These are phyloP conservation scores for Lactarius tabidus DNA, from an alignment of 768 basidiomycete genomes.

Conservation along the genomic window DNA sequence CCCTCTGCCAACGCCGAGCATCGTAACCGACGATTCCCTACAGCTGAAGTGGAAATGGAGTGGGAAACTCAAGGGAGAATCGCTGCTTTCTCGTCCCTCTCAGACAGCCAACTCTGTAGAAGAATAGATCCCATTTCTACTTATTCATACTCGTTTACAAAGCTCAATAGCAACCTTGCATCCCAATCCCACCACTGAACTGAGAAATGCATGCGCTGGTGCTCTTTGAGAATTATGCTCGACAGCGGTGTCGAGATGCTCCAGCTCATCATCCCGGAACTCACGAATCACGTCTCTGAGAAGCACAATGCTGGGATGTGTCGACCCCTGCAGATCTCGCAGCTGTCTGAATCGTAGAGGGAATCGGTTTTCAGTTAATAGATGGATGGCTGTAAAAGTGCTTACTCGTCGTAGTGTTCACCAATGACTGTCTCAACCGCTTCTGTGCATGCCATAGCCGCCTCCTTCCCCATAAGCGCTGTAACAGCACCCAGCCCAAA, in stretches of 20 bases:
- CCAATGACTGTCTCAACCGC: slow-evolving; percentile 98
- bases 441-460: slow-evolving; percentile 98
- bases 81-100: slow-evolving; percentile 31
- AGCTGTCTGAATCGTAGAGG: slow-evolving; percentile 59
- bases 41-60: slow-evolving; percentile 55
- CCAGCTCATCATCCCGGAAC: slow-evolving; percentile 92
- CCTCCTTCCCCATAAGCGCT: slow-evolving; percentile 84
- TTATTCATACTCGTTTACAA: slow-evolving; percentile 66
- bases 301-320: slow-evolving; percentile 76
- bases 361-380: slow-evolving; percentile 2
- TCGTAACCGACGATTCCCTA: neutral
- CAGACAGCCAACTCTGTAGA: slow-evolving; percentile 16
- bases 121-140: slow-evolving; percentile 11
- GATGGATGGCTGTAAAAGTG: slow-evolving; percentile 21
- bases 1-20: neutral
- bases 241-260: slow-evolving; percentile 89
- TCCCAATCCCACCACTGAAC: slow-evolving; percentile 76
- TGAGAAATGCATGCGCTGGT: slow-evolving; percentile 87
- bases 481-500: slow-evolving; percentile 84
- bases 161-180: slow-evolving; percentile 89
- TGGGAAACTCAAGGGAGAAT: slow-evolving; percentile 46
- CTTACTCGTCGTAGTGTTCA: slow-evolving; percentile 97
- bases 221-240: slow-evolving; percentile 84
- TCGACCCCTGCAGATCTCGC: slow-evolving; percentile 60
- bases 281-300: slow-evolving; percentile 71